Evolutionary conservation across 805 yeast species (phyloP), one percentile per base, ranked within the genome.

Genomic region (Barnettozyma siamensis): DNA sequence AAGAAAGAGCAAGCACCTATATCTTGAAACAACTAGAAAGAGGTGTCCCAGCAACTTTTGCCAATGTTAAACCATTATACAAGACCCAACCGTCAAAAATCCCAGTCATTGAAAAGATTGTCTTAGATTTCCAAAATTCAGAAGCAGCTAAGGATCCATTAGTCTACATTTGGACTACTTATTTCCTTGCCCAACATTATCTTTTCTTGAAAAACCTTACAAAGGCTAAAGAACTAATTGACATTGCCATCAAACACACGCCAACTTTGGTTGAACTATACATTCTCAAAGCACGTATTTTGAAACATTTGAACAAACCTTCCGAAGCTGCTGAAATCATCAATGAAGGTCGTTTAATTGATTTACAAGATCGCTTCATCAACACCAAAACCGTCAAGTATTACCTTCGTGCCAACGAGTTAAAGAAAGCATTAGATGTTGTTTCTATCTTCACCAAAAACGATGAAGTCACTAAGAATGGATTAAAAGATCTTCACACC

Each of bases 1-100:
- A 62, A 33, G 45, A 44, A 9, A 73, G 73, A 40, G 78, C 76
- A 7, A 51, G 63, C 24, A 59, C 60, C 2, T 93, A 88, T 58
- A 62, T 89, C 35, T 44, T 72, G 5, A 61, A 69, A 4, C 85
- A 82, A 55, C 72, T 93, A 53, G 65, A 72, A 47, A 74, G 88
- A 42, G 94, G 95, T 31, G 93, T 88, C 27, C 98, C 98, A 5
- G 85, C 96, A 1, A 75, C 93, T 5, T 93, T 89, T 64, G 83
- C 83, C 41, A 83, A 86, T 52, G 77, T 93, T 37, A 88, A 89
- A 63, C 85, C 94, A 1, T 69, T 88, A 48, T 87, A 86, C 64
- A 72, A 67, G 41, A 15, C 15, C n/a, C 73, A 69, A 37, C 24
- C 44, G 3, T 8, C 33, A 7, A 62, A 71, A 51, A 42, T 51